Conservation (phyloP, 257 asterid genomes). For the Parsonsia alboflavescens region DNA sequence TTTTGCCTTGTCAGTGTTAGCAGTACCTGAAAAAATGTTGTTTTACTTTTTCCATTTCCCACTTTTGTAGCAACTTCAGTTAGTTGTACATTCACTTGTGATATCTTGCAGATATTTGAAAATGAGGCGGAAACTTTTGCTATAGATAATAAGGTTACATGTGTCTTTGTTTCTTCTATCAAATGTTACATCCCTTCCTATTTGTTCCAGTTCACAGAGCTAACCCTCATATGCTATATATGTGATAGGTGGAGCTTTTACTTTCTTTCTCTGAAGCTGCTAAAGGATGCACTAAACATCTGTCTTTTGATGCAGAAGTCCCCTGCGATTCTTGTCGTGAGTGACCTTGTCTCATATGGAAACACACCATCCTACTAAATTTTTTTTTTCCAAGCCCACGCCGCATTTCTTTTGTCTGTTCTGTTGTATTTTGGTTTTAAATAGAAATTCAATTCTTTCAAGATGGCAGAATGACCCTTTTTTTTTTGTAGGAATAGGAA, state of each 20-base stretch:
- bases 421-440: background rate
- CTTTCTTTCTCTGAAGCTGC: conserved; percentile 89
- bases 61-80: conserved; percentile 11
- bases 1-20: conserved; percentile 3
- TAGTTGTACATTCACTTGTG: conserved; percentile 13
- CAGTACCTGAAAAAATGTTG: background rate
- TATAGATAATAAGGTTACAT: conserved; percentile 61
- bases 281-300: conserved; percentile 72
- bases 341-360: conserved; percentile 26
- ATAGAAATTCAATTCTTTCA: background rate
- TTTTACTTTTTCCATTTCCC: background rate
- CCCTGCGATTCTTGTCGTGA: conserved; percentile 87
- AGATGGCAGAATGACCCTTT: background rate
- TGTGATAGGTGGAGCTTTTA: conserved; percentile 65
- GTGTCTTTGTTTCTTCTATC: background rate
- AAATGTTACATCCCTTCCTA: conserved; percentile 6
- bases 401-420: background rate
- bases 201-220: conserved; percentile 10
- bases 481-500: background rate
- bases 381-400: background rate
- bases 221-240: conserved; percentile 2
- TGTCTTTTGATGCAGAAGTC: conserved; percentile 78
- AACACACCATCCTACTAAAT: background rate
- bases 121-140: conserved; percentile 43
- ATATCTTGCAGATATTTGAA: conserved; percentile 66